Percentiles rank a stretch among this genome's conserved stretches.
phyloP scores from a whole-genome alignment of 108 stramenopile species.

The Pseudonitzschia pungens region DNA sequence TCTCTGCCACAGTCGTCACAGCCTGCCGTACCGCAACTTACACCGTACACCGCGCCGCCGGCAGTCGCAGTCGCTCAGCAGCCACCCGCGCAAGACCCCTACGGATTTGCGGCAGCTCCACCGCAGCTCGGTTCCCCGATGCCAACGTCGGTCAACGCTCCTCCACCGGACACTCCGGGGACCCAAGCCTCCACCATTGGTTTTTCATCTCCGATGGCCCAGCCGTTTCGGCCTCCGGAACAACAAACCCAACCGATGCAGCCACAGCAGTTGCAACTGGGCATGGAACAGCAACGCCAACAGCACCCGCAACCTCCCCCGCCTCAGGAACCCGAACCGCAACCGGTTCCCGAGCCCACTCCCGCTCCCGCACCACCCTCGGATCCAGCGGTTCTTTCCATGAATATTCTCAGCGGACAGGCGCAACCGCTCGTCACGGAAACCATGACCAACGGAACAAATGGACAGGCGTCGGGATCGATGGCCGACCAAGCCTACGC shows the following conservation, averaged over 20 bases:
- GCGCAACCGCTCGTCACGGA: conserved; percentile 35
- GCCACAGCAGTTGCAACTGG: conserved; percentile 16
- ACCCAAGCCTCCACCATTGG: conserved; percentile 36
- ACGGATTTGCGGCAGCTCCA: conserved; percentile 21
- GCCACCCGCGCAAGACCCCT: conserved; percentile 4
- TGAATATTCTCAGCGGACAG: conserved; percentile 48
- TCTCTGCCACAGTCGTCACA: conserved; percentile 19
- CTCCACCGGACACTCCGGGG: conserved; percentile 11
- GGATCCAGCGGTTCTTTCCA: conserved; percentile 41
- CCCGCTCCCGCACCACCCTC: conserved; percentile 2
- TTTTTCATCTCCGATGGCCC: conserved; percentile 42
- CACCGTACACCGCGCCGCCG: conserved; percentile 20
- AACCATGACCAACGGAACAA: conserved; percentile 20
- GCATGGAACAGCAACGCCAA: neutral
- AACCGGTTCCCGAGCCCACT: neutral
- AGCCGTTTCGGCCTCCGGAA: conserved; percentile 23
- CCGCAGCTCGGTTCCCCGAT: conserved; percentile 23
- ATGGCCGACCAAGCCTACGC: conserved; percentile 64
- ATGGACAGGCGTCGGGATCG: conserved; percentile 42
- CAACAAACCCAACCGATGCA: conserved; percentile 16
- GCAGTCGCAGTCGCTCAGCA: neutral
- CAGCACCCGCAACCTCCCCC: neutral
- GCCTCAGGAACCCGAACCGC: neutral
- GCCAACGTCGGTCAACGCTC: conserved; percentile 23
- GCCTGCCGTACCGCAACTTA: conserved; percentile 14